These are phyloP conservation scores for Fusarium falciforme DNA, from an alignment of 2,329 filamentous ascomycete genomes.

Conservation along the genomic window DNA sequence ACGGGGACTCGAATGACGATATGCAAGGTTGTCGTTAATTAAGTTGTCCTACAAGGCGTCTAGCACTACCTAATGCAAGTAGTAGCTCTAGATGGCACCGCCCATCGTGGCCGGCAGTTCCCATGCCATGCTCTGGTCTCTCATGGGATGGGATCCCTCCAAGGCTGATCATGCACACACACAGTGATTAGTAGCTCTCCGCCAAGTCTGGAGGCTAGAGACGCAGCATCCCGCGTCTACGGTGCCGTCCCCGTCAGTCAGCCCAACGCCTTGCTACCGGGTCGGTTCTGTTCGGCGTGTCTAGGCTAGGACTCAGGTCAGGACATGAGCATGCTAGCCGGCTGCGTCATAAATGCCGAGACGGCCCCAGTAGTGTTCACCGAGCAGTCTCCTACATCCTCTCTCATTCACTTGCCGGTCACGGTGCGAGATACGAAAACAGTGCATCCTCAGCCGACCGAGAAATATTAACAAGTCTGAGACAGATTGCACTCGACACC, in stretches of 20 bases:
- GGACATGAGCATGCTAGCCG: background rate
- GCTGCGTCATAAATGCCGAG: slow-evolving; percentile 3
- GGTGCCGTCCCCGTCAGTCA: slow-evolving; percentile 20
- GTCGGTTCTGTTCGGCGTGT: background rate
- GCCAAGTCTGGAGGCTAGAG: slow-evolving; percentile 9
- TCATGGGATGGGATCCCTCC: slow-evolving; percentile 25
- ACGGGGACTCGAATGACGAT: slow-evolving; percentile 2
- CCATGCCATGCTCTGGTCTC: background rate
- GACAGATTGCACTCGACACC: slow-evolving; percentile 23
- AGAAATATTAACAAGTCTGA: slow-evolving; percentile 16
- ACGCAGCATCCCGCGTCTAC: slow-evolving; percentile 28
- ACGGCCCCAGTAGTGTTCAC: background rate
- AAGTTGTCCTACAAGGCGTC: slow-evolving; percentile 3
- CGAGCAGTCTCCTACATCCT: background rate
- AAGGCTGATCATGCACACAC: slow-evolving; percentile 34
- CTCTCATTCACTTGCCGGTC: background rate
- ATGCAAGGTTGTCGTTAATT: background rate
- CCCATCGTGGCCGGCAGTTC: slow-evolving; percentile 25
- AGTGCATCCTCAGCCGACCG: slow-evolving; percentile 12
- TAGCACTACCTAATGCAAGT: background rate
- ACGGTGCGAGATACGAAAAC: background rate
- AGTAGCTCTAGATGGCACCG: background rate
- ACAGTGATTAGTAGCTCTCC: slow-evolving; percentile 11
- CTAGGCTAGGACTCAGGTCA: background rate
- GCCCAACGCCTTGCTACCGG: slow-evolving; percentile 2